Base-by-base conservation (phyloP, 805 yeast species). In the Monosporozyma aerobia region DNA sequence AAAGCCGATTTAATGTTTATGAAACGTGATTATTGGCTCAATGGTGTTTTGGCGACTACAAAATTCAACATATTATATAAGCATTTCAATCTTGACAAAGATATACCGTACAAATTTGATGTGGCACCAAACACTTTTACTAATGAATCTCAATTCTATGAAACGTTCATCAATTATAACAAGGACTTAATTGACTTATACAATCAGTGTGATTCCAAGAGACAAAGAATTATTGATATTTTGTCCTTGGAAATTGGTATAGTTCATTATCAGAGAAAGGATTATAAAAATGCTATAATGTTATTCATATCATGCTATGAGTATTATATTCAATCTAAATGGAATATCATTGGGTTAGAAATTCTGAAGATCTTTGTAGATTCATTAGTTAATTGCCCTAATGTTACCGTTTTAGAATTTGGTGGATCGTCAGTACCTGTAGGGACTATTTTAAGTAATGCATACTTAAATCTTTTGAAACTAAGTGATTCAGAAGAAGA, bases 231-330 rank as follows among this genome's bases (percentile, higher is more conserved):
- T 0, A 82, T 86, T 6, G 90, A 87, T 60, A 73, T 83, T 4
- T 72, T 94, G 14, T 82, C 90, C 1, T 79, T 87, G 6, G 97
- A 92, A 57, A 75, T 89, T 51, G 96, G 95, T 0, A 63, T 85
- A 10, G 67, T 89, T 16, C 82, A 84, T 54, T 83, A 79, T 63
- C 80, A 79, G 57, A 70, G 73, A 32, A 69, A 76, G 3, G 75
- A 85, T 35, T 84, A 79, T 58, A 74, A 75, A 39, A 76, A 77
- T 45, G 84, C 96, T 1, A 77, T 81, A 14, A 70, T 77, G 5
- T 79, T 87, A 2, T 71, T 92, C 11, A 79, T 80, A 40, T 79
- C 82, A 8, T 82, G 94, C 2, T 87, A 87, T 47, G 80, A 78
- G 40, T 80, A 80, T 52, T 90, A 86, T 61, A 75, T 78, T 7